phyloP scores from a whole-genome alignment of 1,284 basidiomycete species.

The Ustilago vetiveriae region DNA sequence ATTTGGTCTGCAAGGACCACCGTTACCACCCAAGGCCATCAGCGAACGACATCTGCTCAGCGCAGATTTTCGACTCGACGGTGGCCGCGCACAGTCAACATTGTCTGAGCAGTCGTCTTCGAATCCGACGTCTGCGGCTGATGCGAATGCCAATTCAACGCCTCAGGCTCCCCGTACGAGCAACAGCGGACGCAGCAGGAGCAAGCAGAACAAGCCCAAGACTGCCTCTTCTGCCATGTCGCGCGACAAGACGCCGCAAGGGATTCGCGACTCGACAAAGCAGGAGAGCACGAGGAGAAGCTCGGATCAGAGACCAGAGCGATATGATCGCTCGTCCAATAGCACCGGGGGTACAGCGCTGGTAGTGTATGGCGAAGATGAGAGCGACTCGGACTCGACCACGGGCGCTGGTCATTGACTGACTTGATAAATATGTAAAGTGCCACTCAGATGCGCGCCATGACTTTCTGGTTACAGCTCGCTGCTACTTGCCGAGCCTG shows the following conservation, averaged over 20 bases:
- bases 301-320: neutral
- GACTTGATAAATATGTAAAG: neutral
- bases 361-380: constrained; percentile 64
- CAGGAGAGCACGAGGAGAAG: constrained; percentile 3
- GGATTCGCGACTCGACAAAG: constrained; percentile 6
- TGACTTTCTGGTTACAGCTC: too few relatives aligned
- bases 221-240: constrained; percentile 40
- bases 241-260: constrained; percentile 30
- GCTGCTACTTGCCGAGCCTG: too few relatives aligned
- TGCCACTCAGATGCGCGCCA: too few relatives aligned
- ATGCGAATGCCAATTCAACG: constrained; percentile 3
- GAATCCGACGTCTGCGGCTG: neutral
- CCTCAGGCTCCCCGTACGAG: constrained; percentile 3
- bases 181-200: constrained; percentile 21
- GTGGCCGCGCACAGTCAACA: constrained; percentile 7
- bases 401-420: constrained; percentile 31
- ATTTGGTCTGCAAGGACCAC: constrained; percentile 60
- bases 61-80: constrained; percentile 60
- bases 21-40: constrained; percentile 56
- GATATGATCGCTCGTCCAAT: constrained; percentile 13
- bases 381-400: constrained; percentile 49
- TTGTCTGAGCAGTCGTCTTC: neutral
- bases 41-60: constrained; percentile 59
- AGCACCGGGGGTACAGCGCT: constrained; percentile 49
- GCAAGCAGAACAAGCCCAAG: constrained; percentile 23